Base-by-base conservation (phyloP, 2,329 filamentous ascomycete species). In the Celoporthe dispersa region DNA sequence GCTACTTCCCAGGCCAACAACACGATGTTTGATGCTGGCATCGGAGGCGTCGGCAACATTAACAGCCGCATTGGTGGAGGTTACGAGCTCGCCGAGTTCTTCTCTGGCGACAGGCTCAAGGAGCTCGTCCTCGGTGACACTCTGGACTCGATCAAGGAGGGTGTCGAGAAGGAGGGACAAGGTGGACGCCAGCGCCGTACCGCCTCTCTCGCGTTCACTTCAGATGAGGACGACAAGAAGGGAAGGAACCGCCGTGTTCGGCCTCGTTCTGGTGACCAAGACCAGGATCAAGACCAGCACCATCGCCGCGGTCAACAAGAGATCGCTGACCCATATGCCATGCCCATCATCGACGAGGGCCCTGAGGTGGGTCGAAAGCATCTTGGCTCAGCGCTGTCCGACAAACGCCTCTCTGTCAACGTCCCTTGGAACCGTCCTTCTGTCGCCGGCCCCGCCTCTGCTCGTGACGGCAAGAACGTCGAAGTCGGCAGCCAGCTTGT, bases 401-500 rank as follows among this genome's bases (percentile, higher is more conserved):
- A 73, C 41, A 64, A 68, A 53, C 86, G 84, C 2, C 70, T 35
- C 48, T 68, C 70, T 19, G 84, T 83, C 22, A 78, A 85, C 68
- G 80, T 84, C 76, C 86, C 86, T 5, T 88, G 86, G 86, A 86
- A 85, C 71, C 84, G 83, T 3, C 81, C 80, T 3, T 87, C 81
- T 9, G 82, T 85, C 0, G 76, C 79, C 3, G 77, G 84, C 0
- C 85, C 83, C 0, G 88, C 86, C 0, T 84, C 83, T 3, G 75
- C 82, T 48, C 83, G 82, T 16, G 81, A 78, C 44, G 76, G 76
- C 80, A 65, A 82, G 80, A 74, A 80, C 76, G 35, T 80, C 79
- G 72, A 81, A 80, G 64, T 80, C 61, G 74, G 74, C 62, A 74
- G 76, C 5, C 76, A 75, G 5, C 72, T 75, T 51, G 75, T 76